A percentile compares a stretch with the other conserved stretches of the same genome.
Evolutionary conservation across 106 monocot species (phyloP).

Genomic region (Dioscorea alata): DNA sequence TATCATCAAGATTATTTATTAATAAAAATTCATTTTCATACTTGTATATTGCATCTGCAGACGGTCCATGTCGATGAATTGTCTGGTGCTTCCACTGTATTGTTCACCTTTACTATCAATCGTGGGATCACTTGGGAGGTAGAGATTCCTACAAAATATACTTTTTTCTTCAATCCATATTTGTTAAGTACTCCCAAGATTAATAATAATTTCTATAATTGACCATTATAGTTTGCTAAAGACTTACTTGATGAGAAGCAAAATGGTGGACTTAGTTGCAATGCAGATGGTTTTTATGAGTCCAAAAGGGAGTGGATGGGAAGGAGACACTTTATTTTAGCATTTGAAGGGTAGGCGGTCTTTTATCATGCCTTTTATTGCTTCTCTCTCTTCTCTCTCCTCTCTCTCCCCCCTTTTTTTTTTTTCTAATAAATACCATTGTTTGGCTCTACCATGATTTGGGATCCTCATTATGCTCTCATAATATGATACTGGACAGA

Average conservation of each 20-base stretch:
- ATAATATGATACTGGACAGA: too few relatives aligned
- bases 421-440: too few relatives aligned
- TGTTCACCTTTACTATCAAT: constrained; percentile 77
- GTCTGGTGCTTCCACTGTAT: constrained; percentile 86
- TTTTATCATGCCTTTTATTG: too few relatives aligned
- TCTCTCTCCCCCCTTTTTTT: too few relatives aligned
- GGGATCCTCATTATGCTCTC: too few relatives aligned
- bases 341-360: constrained; percentile 70
- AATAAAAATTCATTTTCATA: not conserved
- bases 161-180: not conserved
- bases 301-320: constrained; percentile 98
- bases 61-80: constrained; percentile 78
- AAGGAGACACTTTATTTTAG: constrained; percentile 77
- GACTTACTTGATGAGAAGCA: constrained; percentile 66
- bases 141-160: not conserved
- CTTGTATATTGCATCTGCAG: constrained; percentile 27
- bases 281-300: constrained; percentile 88
- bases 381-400: too few relatives aligned
- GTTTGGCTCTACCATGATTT: too few relatives aligned
- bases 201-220: not conserved
- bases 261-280: constrained; percentile 27
- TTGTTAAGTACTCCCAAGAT: not conserved
- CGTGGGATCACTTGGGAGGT: constrained; percentile 96
- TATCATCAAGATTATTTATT: not conserved
- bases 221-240: constrained; percentile 56